Conservation (phyloP, 352 stramenopile genomes). For the Phytophthora sansomeana region DNA sequence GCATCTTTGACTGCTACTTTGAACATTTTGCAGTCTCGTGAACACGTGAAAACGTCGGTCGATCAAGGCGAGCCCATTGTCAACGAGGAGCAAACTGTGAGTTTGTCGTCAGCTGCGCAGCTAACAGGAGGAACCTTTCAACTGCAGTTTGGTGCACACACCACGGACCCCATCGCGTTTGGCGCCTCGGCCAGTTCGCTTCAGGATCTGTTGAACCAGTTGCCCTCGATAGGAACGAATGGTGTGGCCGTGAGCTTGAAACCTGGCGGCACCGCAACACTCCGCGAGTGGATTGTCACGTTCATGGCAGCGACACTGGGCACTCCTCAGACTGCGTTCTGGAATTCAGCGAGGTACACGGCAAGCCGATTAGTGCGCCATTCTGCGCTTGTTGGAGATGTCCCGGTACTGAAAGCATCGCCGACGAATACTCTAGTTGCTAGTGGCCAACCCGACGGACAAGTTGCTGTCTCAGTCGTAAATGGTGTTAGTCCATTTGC, state of each 20-base stretch:
- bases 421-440: conserved; percentile 43
- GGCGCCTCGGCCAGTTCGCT: conserved; percentile 68
- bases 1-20: conserved; percentile 39
- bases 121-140: conserved; percentile 67
- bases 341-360: conserved; percentile 69
- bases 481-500: conserved; percentile 66
- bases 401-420: conserved; percentile 43
- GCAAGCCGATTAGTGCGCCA: conserved; percentile 53
- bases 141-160: conserved; percentile 73
- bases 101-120: conserved; percentile 45
- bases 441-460: conserved; percentile 35
- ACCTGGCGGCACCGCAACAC: conserved; percentile 8
- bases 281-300: conserved; percentile 65
- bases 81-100: conserved; percentile 80
- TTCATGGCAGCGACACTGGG: conserved; percentile 60
- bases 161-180: conserved; percentile 70
- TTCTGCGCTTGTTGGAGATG: conserved; percentile 58
- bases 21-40: conserved; percentile 42
- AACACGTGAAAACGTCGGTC: conserved; percentile 80
- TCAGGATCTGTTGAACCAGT: conserved; percentile 72
- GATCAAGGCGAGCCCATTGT: conserved; percentile 60
- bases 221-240: conserved; percentile 58
- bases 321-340: conserved; percentile 65
- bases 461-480: conserved; percentile 28
- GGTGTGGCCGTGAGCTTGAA: conserved; percentile 49